phyloP scores from a whole-genome alignment of 129 eudicot genomes.

The Tagetes erecta region DNA sequence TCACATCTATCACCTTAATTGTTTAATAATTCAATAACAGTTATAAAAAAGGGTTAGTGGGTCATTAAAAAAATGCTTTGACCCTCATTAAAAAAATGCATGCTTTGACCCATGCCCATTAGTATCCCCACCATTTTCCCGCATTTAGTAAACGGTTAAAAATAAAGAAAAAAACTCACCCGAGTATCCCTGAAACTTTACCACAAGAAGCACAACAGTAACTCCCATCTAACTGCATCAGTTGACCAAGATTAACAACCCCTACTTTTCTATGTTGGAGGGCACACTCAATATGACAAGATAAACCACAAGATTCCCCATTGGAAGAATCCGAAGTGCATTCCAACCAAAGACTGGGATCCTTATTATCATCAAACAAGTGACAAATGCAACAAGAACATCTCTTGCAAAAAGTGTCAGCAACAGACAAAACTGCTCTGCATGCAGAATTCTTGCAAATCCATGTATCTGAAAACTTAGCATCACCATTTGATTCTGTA shows the following conservation, averaged over 20 bases:
- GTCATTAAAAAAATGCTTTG: not conserved
- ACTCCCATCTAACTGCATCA: slow-evolving; percentile 93
- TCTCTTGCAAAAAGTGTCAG: slow-evolving; percentile 88
- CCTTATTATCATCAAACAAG: slow-evolving; percentile 90
- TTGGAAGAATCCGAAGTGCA: slow-evolving; percentile 73
- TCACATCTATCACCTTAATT: not conserved
- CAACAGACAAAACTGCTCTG: slow-evolving; percentile 63
- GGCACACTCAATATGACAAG: slow-evolving; percentile 99
- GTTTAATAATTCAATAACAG: not conserved
- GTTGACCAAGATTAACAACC: slow-evolving; percentile 77
- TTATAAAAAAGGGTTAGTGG: not conserved
- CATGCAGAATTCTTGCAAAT: slow-evolving; percentile 93
- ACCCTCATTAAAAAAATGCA: not conserved
- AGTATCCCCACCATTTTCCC: not conserved
- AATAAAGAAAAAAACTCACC: slow-evolving; percentile 49
- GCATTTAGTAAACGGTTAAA: not conserved
- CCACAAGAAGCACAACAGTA: slow-evolving; percentile 97
- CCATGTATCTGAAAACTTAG: slow-evolving; percentile 56
- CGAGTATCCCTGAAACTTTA: slow-evolving; percentile 89
- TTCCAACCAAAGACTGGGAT: slow-evolving; percentile 97
- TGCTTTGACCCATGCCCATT: not conserved
- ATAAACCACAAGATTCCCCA: slow-evolving; percentile 76
- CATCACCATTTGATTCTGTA: slow-evolving; percentile 44
- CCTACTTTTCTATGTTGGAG: slow-evolving; percentile 72
- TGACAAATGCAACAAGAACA: slow-evolving; percentile 98